A percentile compares a stretch with the other conserved stretches of the same genome.
Conservation (phyloP, 73 alveolate species). For the Tetrahymena elliotti region DNA sequence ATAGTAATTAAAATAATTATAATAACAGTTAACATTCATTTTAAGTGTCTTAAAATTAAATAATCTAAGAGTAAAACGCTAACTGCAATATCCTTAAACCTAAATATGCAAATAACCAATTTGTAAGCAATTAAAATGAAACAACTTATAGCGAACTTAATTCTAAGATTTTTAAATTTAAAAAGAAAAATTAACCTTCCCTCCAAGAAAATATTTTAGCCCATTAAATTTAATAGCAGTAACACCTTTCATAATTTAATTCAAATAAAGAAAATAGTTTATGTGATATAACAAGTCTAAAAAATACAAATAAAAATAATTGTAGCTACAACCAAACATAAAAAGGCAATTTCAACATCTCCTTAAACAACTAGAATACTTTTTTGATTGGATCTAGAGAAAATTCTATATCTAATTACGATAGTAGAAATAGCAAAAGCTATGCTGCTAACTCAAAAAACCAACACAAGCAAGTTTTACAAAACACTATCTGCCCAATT, state of each 20-base stretch:
- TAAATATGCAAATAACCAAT: background rate
- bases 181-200: background rate
- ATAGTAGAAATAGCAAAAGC: background rate
- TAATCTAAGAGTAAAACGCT: background rate
- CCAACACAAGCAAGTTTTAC: background rate
- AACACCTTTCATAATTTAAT: background rate
- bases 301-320: background rate
- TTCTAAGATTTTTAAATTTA: background rate
- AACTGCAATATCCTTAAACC: background rate
- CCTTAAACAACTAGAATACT: background rate
- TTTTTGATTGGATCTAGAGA: background rate
- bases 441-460: background rate
- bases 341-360: background rate
- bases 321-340: background rate
- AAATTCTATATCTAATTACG: background rate
- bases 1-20: no score
- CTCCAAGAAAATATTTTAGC: background rate
- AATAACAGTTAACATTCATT: background rate
- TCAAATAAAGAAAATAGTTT: background rate
- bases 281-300: background rate
- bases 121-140: background rate
- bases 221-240: background rate
- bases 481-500: background rate
- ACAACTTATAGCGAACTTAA: background rate
- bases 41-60: background rate